Conservation (phyloP, 129 eudicot species). For the Oenanthe sinensis region DNA sequence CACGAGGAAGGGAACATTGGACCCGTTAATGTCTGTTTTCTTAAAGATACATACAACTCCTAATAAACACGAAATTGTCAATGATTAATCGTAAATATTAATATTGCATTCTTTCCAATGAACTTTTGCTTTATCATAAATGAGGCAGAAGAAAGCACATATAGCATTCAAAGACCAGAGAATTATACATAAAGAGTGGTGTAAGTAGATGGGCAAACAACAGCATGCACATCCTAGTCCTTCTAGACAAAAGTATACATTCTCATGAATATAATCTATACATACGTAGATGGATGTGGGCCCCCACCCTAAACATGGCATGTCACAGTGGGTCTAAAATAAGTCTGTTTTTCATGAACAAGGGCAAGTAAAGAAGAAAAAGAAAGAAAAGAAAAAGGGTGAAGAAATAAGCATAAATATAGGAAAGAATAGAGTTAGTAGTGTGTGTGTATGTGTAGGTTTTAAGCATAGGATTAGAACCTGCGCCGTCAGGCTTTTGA, state of each 20-base stretch:
- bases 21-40: background rate
- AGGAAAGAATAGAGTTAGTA: background rate
- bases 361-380: slow-evolving; percentile 21
- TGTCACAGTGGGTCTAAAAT: slow-evolving; percentile 5
- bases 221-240: background rate
- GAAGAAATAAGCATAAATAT: background rate
- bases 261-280: background rate
- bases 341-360: slow-evolving; percentile 26
- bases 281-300: background rate
- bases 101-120: slow-evolving; percentile 3
- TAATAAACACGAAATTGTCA: background rate
- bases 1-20: background rate
- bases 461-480: slow-evolving; percentile 28
- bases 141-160: background rate
- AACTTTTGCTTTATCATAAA: slow-evolving; percentile 4
- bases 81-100: background rate
- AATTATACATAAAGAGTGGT: background rate
- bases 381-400: background rate
- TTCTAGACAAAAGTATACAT: background rate
- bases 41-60: background rate
- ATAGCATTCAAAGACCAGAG: background rate
- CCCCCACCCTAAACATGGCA: background rate
- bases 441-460: background rate
- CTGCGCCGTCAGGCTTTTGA: slow-evolving; percentile 86
- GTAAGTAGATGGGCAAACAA: background rate